Percentiles rank a stretch among this genome's conserved stretches.
phyloP scores from a whole-genome alignment of 1,139 yeast genomes.

The Candida gigantensis region DNA sequence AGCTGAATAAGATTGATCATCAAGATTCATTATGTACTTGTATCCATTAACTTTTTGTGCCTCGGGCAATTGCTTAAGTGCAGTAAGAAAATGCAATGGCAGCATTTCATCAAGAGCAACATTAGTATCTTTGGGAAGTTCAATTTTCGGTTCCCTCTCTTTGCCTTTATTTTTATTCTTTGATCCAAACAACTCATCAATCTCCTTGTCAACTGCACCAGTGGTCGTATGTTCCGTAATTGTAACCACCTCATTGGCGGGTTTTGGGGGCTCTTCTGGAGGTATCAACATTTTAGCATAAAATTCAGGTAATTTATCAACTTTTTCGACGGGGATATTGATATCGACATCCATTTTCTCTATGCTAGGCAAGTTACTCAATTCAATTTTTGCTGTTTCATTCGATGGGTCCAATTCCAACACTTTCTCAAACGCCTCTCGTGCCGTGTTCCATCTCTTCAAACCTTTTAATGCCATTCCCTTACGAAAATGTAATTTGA shows the following conservation, averaged over 20 bases:
- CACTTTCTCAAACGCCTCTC: constrained; percentile 39
- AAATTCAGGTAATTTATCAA: constrained; percentile 47
- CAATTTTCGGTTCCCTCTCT: neutral
- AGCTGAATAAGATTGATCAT: constrained; percentile 26
- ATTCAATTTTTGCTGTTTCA: constrained; percentile 30
- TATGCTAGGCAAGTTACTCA: constrained; percentile 18
- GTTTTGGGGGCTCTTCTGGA: neutral
- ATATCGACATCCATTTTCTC: constrained; percentile 11
- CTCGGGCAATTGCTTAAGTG: constrained; percentile 28
- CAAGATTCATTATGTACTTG: constrained; percentile 38
- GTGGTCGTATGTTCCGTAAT: neutral
- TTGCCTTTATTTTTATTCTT: constrained; percentile 1
- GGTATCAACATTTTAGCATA: constrained; percentile 19
- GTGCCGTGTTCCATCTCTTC: constrained; percentile 33
- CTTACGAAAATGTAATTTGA: constrained; percentile 61
- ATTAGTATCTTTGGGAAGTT: neutral
- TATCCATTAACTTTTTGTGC: constrained; percentile 37
- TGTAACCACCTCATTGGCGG: too few species aligned
- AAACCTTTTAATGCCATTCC: constrained; percentile 48
- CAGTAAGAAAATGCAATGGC: constrained; percentile 33
- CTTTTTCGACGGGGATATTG: constrained; percentile 42
- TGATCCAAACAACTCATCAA: constrained; percentile 15
- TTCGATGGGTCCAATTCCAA: constrained; percentile 49
- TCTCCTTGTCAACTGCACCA: constrained; percentile 15
- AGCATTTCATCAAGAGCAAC: constrained; percentile 7